phyloP scores from a whole-genome alignment of 1,284 basidiomycete species.

The Sporisorium graminicola region DNA sequence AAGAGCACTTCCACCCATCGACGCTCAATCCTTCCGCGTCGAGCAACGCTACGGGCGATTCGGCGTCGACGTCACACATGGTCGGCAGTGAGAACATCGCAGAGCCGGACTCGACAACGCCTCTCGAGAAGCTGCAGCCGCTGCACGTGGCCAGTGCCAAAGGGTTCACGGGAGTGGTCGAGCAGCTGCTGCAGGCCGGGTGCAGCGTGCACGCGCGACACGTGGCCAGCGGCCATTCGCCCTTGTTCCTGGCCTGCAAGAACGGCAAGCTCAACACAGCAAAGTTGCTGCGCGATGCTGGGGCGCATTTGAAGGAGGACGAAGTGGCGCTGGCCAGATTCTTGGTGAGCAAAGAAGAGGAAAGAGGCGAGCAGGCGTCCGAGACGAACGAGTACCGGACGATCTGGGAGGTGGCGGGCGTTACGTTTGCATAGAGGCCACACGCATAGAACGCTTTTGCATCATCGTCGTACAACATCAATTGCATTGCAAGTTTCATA shows the following conservation, averaged over 20 bases:
- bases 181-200: slow-evolving; percentile 79
- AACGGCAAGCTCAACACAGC: slow-evolving; percentile 54
- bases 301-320: slow-evolving; percentile 65
- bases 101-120: slow-evolving; percentile 19
- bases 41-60: slow-evolving; percentile 8
- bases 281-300: slow-evolving; percentile 57
- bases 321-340: slow-evolving; percentile 50
- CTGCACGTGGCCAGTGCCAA: slow-evolving; percentile 84
- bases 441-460: background rate
- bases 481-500: background rate
- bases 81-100: background rate
- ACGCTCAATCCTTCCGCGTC: slow-evolving; percentile 25
- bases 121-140: slow-evolving; percentile 73
- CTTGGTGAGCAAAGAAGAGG: slow-evolving; percentile 6
- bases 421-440: slow-evolving; percentile 13
- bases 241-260: slow-evolving; percentile 71
- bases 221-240: slow-evolving; percentile 84
- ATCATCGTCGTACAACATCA: background rate
- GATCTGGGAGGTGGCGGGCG: slow-evolving; percentile 34
- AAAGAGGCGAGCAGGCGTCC: background rate
- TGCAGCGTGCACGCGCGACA: slow-evolving; percentile 82
- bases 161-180: slow-evolving; percentile 75
- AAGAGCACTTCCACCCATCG: slow-evolving; percentile 42
- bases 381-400: background rate
- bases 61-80: slow-evolving; percentile 13